Evolutionary conservation across 2,329 filamentous ascomycete genomes (phyloP), one percentile per base, ranked within the genome.

Genomic region (Laburnicola sp.): DNA sequence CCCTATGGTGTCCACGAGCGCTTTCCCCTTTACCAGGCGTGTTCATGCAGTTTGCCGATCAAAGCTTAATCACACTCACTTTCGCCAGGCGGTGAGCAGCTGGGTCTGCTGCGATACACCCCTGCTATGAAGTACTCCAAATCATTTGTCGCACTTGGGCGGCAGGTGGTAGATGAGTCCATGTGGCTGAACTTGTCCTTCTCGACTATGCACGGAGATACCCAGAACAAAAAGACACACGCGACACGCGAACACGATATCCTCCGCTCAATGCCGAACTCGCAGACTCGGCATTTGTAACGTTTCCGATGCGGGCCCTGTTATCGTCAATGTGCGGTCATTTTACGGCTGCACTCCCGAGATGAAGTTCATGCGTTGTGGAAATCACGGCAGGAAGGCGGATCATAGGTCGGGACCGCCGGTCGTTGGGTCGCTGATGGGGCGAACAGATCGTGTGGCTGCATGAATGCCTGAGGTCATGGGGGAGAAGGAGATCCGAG

Each of bases 11-110:
- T 34, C 40, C 10, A 28, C 41, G 23, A 7, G 16, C 26, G 34
- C 34, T 32, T 41, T 23, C 30, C 45, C 45, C 36, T 35, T 48
- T 48, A 34, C 25, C 30, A 30, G 16, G 16, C 32, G 34, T 41
- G 38, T 28, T n/a, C 25, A 36, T 48, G 31, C 37, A 34, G 46
- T 48, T 36, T 26, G 46, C 31, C 46, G 46, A 48, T 48, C 46
- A 42, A 48, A 43, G 46, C 46, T 48, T 48, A 30, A 35, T 34
- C 11, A 26, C 38, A 48, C 46, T 27, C 32, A 25, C 41, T n/a
- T 10, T 11, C 16, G 32, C 11, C 25, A 6, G 32, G 25, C 6
- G 23, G 26, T 31, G 34, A 8, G 31, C 21, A 22, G 30, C 26
- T 16, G 25, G 34, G 22, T 23, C 3, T 6, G 34, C 26, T 16